Evolutionary conservation across 2,329 filamentous ascomycete species (phyloP), one percentile per base, ranked within the genome.

Genomic region (Pseudopyrenochaeta lycopersici): DNA sequence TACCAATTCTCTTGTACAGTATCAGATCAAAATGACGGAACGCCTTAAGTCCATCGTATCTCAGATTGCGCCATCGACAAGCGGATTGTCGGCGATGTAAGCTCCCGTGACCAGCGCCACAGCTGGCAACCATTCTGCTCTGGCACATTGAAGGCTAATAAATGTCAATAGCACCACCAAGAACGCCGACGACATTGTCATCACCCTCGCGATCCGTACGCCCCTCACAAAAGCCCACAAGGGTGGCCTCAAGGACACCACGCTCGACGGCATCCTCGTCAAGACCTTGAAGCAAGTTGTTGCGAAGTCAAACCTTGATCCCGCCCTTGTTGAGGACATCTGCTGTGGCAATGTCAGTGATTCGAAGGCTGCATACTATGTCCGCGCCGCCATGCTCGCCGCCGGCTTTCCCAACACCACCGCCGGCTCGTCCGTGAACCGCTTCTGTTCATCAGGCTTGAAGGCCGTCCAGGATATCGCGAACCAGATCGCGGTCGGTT

Each of bases 381-480:
- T 90, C 71, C 94, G 95, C 67, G 92, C 93, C 46, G 92, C 95
- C 40, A 84, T 90, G 59, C 89, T 98, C 58, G 91, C 92, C 42
- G 95, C 95, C 52, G 95, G 95, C 66, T 96, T 95, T 82, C 93
- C 95, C 64, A 93, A 95, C 81, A 97, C 94, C 6, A 85, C 91
- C 43, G 86, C 87, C 62, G 91, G 90, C 60, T 93, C 85, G 38
- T 88, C 90, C 38, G 84, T 96, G 53, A 98, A 98, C 84, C 90
- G 95, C 58, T 98, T 99, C 88, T 99, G 95, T 84, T 96, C 92
- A 32, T 97, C 93, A 0, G 95, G 95, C 31, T 88, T 99, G 63
- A 96, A 97, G 80, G 93, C 95, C 52, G 91, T 93, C 4, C 93
- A 96, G 77, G 92, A 97, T 72, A 96, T 99, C 64, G 93, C 95